phyloP scores from a whole-genome alignment of 2,329 filamentous ascomycete genomes.

The Aureobasidium sp. region DNA sequence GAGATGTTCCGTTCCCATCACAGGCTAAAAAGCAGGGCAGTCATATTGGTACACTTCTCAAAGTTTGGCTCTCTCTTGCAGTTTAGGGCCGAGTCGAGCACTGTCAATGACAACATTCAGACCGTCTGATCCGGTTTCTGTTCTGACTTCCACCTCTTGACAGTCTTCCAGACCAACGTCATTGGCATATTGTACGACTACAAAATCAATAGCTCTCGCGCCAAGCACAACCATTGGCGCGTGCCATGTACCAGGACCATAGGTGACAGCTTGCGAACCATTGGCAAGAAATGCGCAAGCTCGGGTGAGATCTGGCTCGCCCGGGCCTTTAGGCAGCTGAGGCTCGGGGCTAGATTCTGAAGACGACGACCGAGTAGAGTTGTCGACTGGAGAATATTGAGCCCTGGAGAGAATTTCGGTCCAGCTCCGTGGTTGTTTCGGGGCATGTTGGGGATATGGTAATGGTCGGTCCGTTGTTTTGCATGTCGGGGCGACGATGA shows the following conservation, averaged over 20 bases:
- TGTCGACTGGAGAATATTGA: conserved; percentile 41
- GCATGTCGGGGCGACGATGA: conserved; percentile 74
- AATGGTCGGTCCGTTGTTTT: conserved; percentile 25
- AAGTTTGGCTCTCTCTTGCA: neutral
- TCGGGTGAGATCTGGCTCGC: conserved; percentile 62
- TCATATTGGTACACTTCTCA: neutral
- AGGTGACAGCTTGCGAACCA: conserved; percentile 77
- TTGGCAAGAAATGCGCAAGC: conserved; percentile 71
- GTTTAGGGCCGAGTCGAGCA: conserved; percentile 12
- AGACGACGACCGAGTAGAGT: conserved; percentile 29
- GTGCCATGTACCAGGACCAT: conserved; percentile 88
- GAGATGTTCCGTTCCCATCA: neutral
- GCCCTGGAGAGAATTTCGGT: conserved; percentile 34
- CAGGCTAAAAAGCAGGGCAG: neutral
- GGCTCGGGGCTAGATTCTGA: conserved; percentile 14
- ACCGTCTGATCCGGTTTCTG: conserved; percentile 25
- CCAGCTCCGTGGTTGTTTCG: conserved; percentile 19
- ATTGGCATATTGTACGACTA: conserved; percentile 84
- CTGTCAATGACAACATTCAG: conserved; percentile 23
- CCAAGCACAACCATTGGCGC: conserved; percentile 91
- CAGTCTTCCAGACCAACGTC: conserved; percentile 77
- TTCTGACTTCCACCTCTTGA: conserved; percentile 57
- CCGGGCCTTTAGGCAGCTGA: conserved; percentile 34
- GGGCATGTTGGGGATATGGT: conserved; percentile 34
- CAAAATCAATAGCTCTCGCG: conserved; percentile 62